Evolutionary conservation across 257 asterid genomes (phyloP).

Genomic region (Nicotiana tomentosiformis): DNA sequence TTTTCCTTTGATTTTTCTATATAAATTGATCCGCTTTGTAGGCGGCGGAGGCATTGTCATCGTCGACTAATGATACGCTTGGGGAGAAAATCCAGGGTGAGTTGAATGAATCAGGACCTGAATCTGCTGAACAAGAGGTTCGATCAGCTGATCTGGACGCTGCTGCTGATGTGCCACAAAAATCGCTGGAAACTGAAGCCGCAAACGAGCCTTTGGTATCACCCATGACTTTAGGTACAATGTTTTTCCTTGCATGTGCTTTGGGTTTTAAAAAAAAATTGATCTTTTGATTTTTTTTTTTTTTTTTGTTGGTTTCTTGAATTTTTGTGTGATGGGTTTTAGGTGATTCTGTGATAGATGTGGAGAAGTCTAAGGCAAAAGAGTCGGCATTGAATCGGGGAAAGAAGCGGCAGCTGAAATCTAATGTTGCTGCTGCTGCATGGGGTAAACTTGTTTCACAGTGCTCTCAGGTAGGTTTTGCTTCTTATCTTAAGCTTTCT

Average conservation of each 20-base stretch:
- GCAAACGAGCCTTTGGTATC: constrained; percentile 38
- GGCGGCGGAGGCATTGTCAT: constrained; percentile 69
- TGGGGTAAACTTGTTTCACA: constrained; percentile 84
- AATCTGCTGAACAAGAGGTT: constrained; percentile 43
- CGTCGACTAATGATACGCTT: constrained; percentile 51
- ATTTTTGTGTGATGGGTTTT: constrained; percentile 13
- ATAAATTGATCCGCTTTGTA: constrained; percentile 24
- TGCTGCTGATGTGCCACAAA: constrained; percentile 24
- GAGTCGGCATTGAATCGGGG: constrained; percentile 26
- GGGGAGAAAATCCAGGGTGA: constrained; percentile 28
- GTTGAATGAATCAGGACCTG: constrained; percentile 31
- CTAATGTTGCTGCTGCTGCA: constrained; percentile 40
- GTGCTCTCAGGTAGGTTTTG: constrained; percentile 50
- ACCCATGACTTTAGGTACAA: constrained; percentile 19
- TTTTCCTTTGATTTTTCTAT: background rate
- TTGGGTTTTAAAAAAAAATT: constrained; percentile 13
- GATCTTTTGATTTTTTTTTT: background rate
- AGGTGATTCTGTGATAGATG: constrained; percentile 40
- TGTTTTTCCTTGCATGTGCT: constrained; percentile 20
- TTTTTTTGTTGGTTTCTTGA: background rate
- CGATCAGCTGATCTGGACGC: constrained; percentile 61
- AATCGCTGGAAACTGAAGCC: constrained; percentile 29
- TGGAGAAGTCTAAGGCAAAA: constrained; percentile 36
- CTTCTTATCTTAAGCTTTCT: background rate
- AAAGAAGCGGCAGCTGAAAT: constrained; percentile 47